Evolutionary conservation across 257 asterid genomes (phyloP), one percentile per base, ranked within the genome.

Genomic region (Leptodermis oblonga): DNA sequence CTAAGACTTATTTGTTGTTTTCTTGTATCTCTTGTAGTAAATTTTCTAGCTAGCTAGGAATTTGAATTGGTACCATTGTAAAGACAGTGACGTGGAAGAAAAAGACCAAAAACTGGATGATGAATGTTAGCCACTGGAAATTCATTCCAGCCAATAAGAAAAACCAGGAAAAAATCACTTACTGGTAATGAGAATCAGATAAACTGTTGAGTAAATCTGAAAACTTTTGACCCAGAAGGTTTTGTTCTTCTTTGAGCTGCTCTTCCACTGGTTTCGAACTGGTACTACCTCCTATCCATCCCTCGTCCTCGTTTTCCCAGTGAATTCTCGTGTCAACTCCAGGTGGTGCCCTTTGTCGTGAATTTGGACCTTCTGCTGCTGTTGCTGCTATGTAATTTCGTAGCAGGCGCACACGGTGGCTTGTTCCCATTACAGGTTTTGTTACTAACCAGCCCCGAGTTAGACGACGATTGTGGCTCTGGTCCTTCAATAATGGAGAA

Each of bases 111-210:
- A 48, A 51, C 18, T 26, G 62, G 76, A 62, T 66, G 52, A 65
- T 34, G 55, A 46, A 58, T 36, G 17, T 4, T 17, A 59, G 68
- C 43, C 70, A 52, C 23, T 9, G 36, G 20, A 68, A n/a, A 46
- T 6, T 10, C 28, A 20, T 30, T 58, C 20, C 12, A 18, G 34
- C 63, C 30, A 65, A 23, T 39, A 46, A 59, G 77, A 23, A 63
- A 26, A 63, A 41, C 33, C 12, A 11, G 20, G 43, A 5, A 17
- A 30, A 7, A 48, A 25, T 17, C 33, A 25, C 28, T 28, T 82
- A 92, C 98, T 84, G 97, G 90, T 92, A 90, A 77, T 92, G 86
- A 46, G 98, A 92, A 84, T 92, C 87, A 4, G 92, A 60, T 26
- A 96, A 90, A 75, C 82, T 86, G 82, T 85, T 80, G 72, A 90